Conservation (phyloP, 352 stramenopile genomes). For the Phytophthora pistaciae region DNA sequence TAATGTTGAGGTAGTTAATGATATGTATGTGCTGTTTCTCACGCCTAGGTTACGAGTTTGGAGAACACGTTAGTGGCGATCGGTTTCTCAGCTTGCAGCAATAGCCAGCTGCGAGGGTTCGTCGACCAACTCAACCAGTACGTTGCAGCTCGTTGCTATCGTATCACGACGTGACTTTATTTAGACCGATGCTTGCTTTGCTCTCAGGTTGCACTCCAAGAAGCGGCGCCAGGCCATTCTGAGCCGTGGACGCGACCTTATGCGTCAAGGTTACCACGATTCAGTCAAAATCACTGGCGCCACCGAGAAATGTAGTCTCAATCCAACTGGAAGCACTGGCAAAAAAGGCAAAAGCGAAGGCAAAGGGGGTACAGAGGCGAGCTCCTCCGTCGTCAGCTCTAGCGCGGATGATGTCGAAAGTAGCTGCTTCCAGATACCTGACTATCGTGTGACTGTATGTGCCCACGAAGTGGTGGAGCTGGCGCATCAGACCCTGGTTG, state of each 20-base stretch:
- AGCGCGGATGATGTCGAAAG: conserved; percentile 48
- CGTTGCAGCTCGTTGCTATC: conserved; percentile 6
- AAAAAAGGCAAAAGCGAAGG: conserved; percentile 59
- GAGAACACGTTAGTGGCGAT: conserved; percentile 58
- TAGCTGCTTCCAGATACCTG: conserved; percentile 69
- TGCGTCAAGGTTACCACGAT: conserved; percentile 68
- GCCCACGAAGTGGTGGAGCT: conserved; percentile 73
- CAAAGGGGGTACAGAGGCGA: conserved; percentile 12
- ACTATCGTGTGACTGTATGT: conserved; percentile 68
- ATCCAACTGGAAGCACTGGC: conserved; percentile 38
- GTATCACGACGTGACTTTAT: neutral
- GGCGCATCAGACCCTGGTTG: conserved; percentile 68
- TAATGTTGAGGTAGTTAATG: neutral
- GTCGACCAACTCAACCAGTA: conserved; percentile 73
- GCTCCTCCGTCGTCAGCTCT: conserved; percentile 1
- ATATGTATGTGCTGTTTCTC: neutral
- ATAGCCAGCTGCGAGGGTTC: conserved; percentile 68
- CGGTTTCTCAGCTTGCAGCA: conserved; percentile 57
- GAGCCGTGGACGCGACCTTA: conserved; percentile 55
- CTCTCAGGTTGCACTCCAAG: conserved; percentile 68
- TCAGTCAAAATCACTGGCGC: conserved; percentile 62
- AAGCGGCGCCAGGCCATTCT: conserved; percentile 74
- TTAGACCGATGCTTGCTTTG: conserved; percentile 1
- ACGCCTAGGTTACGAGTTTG: conserved; percentile 52
- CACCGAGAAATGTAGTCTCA: conserved; percentile 67